phyloP scores from a whole-genome alignment of 495 filamentous ascomycete genomes.

The Penicillium nucicola region DNA sequence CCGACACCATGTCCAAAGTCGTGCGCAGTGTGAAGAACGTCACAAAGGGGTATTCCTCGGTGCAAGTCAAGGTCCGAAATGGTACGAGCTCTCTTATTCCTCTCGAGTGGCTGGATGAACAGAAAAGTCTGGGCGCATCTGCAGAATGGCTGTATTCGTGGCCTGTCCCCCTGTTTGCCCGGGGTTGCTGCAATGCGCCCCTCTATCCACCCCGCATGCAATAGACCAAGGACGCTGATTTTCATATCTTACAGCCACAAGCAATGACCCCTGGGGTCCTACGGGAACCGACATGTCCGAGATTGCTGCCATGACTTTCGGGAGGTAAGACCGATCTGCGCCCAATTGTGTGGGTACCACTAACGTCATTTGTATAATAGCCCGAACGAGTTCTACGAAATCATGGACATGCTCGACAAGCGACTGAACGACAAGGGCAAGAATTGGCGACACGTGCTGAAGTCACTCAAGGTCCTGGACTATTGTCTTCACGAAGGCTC shows the following conservation, averaged over 20 bases:
- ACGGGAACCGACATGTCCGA: constrained; percentile 99
- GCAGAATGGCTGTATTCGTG: constrained; percentile 9
- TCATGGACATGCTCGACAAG: constrained; percentile 99
- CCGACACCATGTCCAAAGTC: constrained; percentile 83
- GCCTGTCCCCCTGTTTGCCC: neutral
- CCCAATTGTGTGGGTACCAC: neutral
- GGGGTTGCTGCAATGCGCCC: constrained; percentile 4
- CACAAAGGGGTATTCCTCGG: constrained; percentile 95
- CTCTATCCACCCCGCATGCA: neutral
- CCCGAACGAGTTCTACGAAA: constrained; percentile 97
- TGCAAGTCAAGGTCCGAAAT: constrained; percentile 99
- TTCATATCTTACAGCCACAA: constrained; percentile 65
- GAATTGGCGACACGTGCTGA: constrained; percentile 99
- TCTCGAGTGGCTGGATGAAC: neutral
- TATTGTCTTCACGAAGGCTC: constrained; percentile 98
- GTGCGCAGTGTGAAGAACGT: constrained; percentile 99
- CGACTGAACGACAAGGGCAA: constrained; percentile 99
- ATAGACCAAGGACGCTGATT: constrained; percentile 6
- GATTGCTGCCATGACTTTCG: constrained; percentile 95
- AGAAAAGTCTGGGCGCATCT: neutral
- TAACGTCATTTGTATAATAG: constrained; percentile 41
- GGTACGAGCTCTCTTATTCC: constrained; percentile 54
- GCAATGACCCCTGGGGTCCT: constrained; percentile 99
- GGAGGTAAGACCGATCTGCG: constrained; percentile 63
- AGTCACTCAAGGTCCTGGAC: constrained; percentile 95